A percentile compares a stretch with the other conserved stretches of the same genome.
These are phyloP conservation scores for Kazachstania africana DNA, from an alignment of 805 yeast genomes.

Conservation along the genomic window DNA sequence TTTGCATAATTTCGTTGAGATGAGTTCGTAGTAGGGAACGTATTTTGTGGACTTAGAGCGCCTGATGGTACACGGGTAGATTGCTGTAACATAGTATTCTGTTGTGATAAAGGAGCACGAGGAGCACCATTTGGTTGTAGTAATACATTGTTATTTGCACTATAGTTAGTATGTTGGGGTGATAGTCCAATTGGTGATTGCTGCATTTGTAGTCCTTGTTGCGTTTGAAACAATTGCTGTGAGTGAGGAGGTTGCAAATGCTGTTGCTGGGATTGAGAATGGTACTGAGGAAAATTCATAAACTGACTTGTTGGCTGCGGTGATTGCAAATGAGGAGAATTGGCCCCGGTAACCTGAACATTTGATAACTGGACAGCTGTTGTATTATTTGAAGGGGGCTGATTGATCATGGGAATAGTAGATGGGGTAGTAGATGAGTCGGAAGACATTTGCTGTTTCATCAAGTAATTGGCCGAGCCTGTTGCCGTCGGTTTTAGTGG, in stretches of 20 bases:
- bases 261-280: constrained; percentile 8
- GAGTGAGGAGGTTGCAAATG: constrained; percentile 21
- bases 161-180: too few species aligned
- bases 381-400: background rate
- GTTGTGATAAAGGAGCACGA: constrained; percentile 1
- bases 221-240: constrained; percentile 3
- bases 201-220: constrained; percentile 4
- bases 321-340: too few species aligned
- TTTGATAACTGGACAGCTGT: constrained; percentile 4
- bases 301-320: constrained; percentile 11
- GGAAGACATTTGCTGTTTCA: constrained; percentile 23
- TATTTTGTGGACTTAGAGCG: constrained; percentile 1
- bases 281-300: constrained; percentile 4
- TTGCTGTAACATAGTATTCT: background rate
- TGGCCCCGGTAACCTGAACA: too few species aligned
- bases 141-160: too few species aligned
- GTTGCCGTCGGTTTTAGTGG: constrained; percentile 27
- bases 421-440: constrained; percentile 5
- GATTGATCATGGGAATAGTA: too few species aligned
- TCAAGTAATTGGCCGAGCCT: constrained; percentile 25
- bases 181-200: too few species aligned
- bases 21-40: background rate
- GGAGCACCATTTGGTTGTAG: constrained; percentile 1
- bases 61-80: background rate
- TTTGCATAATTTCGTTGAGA: background rate